These are phyloP conservation scores for Volvariella surrecta DNA, from an alignment of 1,284 basidiomycete genomes.

Conservation along the genomic window DNA sequence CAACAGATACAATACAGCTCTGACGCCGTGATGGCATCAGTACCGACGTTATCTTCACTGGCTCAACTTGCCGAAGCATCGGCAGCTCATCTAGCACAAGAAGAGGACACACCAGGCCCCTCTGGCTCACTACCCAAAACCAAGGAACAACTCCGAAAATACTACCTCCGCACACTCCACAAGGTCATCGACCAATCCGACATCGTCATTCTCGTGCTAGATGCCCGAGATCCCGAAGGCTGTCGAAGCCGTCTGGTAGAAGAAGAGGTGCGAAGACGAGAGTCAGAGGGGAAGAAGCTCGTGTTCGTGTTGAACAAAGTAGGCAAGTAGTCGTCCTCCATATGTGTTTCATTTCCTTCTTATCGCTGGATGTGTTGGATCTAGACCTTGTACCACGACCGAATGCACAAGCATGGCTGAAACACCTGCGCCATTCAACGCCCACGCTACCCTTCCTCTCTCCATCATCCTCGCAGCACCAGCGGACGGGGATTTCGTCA, in stretches of 20 bases:
- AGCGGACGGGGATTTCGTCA: conserved; percentile 74
- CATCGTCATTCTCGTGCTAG: conserved; percentile 82
- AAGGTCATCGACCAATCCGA: conserved; percentile 94
- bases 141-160: conserved; percentile 58
- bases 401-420: conserved; percentile 89
- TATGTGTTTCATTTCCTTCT: neutral
- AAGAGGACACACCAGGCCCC: conserved; percentile 26
- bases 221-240: conserved; percentile 89
- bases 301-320: conserved; percentile 92
- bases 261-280: conserved; percentile 80
- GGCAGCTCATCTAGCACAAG: conserved; percentile 21
- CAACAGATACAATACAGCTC: too few species aligned
- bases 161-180: conserved; percentile 71
- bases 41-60: conserved; percentile 57
- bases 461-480: conserved; percentile 75
- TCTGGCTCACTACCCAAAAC: conserved; percentile 34
- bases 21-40: conserved; percentile 65
- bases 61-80: conserved; percentile 34
- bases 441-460: conserved; percentile 94
- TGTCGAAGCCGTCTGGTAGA: conserved; percentile 84
- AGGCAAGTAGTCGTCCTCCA: conserved; percentile 41
- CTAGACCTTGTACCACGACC: conserved; percentile 83
- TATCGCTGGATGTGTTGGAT: conserved; percentile 9
- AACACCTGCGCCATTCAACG: conserved; percentile 83
- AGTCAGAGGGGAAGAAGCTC: conserved; percentile 84